Evolutionary conservation across 768 basidiomycete genomes (phyloP).

Genomic region (Amyloporia xantha): DNA sequence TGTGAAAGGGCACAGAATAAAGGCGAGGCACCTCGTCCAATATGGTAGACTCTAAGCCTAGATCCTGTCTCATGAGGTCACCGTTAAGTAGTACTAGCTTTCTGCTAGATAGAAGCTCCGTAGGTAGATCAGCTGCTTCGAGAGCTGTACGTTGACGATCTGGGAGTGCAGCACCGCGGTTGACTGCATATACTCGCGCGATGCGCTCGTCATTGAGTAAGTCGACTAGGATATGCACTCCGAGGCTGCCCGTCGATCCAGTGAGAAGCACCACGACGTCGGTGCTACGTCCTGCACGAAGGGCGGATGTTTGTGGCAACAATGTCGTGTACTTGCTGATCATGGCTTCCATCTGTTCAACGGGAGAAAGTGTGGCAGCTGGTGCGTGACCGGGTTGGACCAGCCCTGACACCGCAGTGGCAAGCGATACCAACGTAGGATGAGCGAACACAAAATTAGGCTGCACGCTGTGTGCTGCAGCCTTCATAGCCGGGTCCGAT

Average conservation of each 20-base stretch:
- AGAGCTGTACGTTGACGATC: constrained; percentile 13
- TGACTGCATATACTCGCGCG: constrained; percentile 19
- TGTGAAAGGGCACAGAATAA: too few relatives aligned
- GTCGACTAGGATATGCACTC: constrained; percentile 21
- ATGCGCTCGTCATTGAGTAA: constrained; percentile 14
- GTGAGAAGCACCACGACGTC: constrained; percentile 22
- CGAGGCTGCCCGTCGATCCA: constrained; percentile 27
- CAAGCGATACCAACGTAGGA: constrained; percentile 15
- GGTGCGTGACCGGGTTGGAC: constrained; percentile 1
- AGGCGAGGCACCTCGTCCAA: constrained; percentile 12
- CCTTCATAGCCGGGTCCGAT: neutral
- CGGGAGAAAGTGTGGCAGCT: constrained; percentile 1
- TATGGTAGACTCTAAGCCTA: constrained; percentile 11
- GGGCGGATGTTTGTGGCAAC: constrained; percentile 5
- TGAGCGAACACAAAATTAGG: constrained; percentile 18
- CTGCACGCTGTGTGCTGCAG: constrained; percentile 9
- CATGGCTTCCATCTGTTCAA: constrained; percentile 12
- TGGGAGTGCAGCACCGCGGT: constrained; percentile 6
- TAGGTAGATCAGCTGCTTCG: constrained; percentile 10
- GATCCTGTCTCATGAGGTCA: constrained; percentile 13
- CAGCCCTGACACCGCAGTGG: constrained; percentile 3
- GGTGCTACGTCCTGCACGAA: neutral
- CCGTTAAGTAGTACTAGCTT: constrained; percentile 13
- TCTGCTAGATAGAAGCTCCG: constrained; percentile 4
- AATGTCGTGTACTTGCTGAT: constrained; percentile 14